Conservation (phyloP, 768 basidiomycete genomes). For the Termitomyces sp. region DNA sequence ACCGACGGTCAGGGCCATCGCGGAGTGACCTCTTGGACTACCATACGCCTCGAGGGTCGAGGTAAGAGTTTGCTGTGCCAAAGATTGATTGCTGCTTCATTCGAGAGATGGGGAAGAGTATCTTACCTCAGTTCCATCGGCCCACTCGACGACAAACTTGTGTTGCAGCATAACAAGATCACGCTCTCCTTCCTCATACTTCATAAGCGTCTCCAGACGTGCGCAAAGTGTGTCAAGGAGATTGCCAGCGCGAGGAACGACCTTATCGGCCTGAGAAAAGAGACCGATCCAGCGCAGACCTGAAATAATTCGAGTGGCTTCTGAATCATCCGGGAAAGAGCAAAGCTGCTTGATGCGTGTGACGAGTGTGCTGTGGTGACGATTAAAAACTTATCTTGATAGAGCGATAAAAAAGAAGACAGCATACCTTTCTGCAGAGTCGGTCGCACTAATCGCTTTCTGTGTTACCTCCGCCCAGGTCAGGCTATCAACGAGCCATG, state of each 20-base stretch:
- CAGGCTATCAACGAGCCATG: constrained; percentile 68
- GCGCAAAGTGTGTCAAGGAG: constrained; percentile 93
- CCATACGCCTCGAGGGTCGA: constrained; percentile 92
- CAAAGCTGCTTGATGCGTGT: constrained; percentile 64
- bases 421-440: constrained; percentile 61
- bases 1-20: constrained; percentile 91
- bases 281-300: constrained; percentile 93
- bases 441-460: constrained; percentile 63
- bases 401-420: neutral
- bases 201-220: constrained; percentile 86
- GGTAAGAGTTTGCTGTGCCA: constrained; percentile 69
- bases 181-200: constrained; percentile 84
- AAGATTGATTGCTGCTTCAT: neutral
- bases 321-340: constrained; percentile 66
- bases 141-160: constrained; percentile 91
- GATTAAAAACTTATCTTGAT: neutral
- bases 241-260: constrained; percentile 60
- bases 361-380: constrained; percentile 55
- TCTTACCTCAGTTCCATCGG: constrained; percentile 68
- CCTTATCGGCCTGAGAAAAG: constrained; percentile 61
- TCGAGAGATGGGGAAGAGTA: neutral
- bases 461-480: constrained; percentile 85
- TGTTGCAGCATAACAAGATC: constrained; percentile 98
- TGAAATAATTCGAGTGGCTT: constrained; percentile 75
- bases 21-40: constrained; percentile 69